phyloP scores from a whole-genome alignment of 1,284 basidiomycete genomes.

The Gymnopus androsaceus region DNA sequence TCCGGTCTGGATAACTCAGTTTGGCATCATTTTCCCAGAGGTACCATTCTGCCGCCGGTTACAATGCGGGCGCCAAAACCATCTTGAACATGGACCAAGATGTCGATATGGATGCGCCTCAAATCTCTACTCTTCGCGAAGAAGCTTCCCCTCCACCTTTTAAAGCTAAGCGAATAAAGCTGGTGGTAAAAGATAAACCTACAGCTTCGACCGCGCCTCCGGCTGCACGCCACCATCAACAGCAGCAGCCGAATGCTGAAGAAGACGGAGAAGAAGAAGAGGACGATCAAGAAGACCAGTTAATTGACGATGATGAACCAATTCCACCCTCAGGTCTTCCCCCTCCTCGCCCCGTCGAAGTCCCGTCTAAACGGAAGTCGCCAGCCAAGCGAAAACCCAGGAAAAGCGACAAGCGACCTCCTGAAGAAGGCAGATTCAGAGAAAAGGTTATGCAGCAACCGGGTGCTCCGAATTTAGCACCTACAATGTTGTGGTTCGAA shows the following conservation, averaged over 20 bases:
- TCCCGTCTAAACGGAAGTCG: constrained; percentile 17
- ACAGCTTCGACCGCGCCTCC: constrained; percentile 23
- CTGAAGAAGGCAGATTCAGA: constrained; percentile 40
- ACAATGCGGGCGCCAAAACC: too few relatives aligned
- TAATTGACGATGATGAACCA: constrained; percentile 68
- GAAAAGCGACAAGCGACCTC: constrained; percentile 42
- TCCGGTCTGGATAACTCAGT: too few relatives aligned
- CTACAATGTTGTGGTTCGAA: constrained; percentile 38
- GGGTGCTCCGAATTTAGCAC: constrained; percentile 35
- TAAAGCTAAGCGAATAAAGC: constrained; percentile 45
- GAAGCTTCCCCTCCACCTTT: constrained; percentile 67
- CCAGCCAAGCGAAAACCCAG: constrained; percentile 51
- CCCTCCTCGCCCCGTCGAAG: constrained; percentile 25
- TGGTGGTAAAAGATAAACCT: constrained; percentile 38
- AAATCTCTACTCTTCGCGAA: constrained; percentile 73
- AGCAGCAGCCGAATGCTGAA: constrained; percentile 13
- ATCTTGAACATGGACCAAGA: constrained; percentile 44
- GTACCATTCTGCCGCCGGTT: too few relatives aligned
- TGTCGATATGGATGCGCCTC: constrained; percentile 75
- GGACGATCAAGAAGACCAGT: constrained; percentile 76
- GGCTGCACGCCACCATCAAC: constrained; percentile 24
- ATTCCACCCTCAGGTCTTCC: constrained; percentile 18
- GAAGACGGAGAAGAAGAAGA: constrained; percentile 35
- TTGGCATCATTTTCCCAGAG: too few relatives aligned
- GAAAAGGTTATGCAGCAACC: constrained; percentile 36